Conservation (phyloP, 257 asterid species). For the Leptodermis oblonga region DNA sequence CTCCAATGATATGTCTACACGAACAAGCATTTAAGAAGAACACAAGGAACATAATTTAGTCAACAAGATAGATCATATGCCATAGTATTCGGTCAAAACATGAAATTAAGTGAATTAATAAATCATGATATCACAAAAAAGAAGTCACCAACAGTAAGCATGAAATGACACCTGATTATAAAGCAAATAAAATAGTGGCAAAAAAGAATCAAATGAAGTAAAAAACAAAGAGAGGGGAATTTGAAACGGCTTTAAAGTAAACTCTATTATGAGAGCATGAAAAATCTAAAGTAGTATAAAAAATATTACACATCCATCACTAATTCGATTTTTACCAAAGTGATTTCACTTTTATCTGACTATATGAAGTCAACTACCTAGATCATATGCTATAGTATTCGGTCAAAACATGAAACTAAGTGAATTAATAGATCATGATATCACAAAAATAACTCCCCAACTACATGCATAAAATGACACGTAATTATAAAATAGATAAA, state of each 20-base stretch:
- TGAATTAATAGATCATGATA: neutral
- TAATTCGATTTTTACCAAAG: too few relatives aligned
- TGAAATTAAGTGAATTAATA: neutral
- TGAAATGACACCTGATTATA: neutral
- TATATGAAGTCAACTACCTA: too few relatives aligned
- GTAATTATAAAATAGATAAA: neutral
- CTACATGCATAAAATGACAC: neutral
- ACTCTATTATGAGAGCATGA: too few relatives aligned
- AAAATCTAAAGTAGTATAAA: too few relatives aligned
- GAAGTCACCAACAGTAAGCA: neutral
- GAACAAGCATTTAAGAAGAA: neutral
- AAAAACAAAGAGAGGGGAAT: slow-evolving; percentile 1
- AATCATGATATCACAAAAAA: neutral
- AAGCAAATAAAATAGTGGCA: too few relatives aligned
- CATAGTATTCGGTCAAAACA: neutral
- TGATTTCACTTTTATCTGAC: too few relatives aligned
- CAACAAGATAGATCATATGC: too few relatives aligned
- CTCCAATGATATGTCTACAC: neutral
- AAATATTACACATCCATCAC: too few relatives aligned
- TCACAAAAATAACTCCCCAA: neutral
- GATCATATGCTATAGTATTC: too few relatives aligned
- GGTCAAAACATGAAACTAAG: neutral
- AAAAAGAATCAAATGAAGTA: neutral
- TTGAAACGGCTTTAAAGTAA: neutral
- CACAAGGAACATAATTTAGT: neutral